Evolutionary conservation across 441 rosid species (phyloP).

Genomic region (Euphorbia schlechtendalii): DNA sequence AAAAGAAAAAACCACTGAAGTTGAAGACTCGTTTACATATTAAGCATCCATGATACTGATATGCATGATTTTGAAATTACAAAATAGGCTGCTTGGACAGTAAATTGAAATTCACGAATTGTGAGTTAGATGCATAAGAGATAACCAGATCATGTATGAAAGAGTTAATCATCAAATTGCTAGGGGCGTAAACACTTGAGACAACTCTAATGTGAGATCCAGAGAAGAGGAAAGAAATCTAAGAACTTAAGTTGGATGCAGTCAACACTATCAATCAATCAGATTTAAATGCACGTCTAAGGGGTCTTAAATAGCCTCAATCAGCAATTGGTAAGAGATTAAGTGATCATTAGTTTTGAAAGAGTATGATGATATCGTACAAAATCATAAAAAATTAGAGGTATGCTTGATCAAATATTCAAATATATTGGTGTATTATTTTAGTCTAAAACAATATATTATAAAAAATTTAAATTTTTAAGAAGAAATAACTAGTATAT

Average conservation of each 20-base stretch:
- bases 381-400: too few relatives aligned
- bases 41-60: neutral
- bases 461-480: too few relatives aligned
- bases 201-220: neutral
- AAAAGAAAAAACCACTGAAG: neutral
- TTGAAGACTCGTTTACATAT: neutral
- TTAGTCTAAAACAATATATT: neutral
- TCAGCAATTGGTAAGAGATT: neutral
- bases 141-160: neutral
- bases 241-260: neutral
- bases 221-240: neutral
- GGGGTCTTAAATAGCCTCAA: neutral
- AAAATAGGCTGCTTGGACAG: neutral
- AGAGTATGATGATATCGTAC: neutral
- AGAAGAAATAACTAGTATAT: neutral
- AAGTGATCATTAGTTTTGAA: neutral
- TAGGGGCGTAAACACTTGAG: too few relatives aligned
- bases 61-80: neutral
- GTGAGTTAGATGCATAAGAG: neutral
- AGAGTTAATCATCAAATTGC: neutral
- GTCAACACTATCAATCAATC: neutral
- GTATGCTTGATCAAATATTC: neutral
- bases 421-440: too few relatives aligned
- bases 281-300: conserved; percentile 3
- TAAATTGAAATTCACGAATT: neutral